These are phyloP conservation scores for Chimonanthus salicifolius DNA, from an alignment of 164 flowering plant genomes.

Conservation along the genomic window DNA sequence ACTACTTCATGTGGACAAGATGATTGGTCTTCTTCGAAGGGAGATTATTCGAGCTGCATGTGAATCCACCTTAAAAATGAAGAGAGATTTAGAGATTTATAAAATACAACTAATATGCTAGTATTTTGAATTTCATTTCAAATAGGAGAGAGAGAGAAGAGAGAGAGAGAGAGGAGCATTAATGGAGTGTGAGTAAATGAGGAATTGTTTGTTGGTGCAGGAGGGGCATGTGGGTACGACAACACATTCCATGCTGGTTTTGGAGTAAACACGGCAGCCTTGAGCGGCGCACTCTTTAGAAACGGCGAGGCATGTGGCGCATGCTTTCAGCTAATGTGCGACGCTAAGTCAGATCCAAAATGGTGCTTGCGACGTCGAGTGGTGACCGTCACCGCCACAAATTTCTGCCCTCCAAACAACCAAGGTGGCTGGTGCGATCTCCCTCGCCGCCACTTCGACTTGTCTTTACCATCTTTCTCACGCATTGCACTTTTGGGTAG, in stretches of 20 bases:
- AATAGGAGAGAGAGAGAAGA: too few relatives aligned
- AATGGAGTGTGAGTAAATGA: too few relatives aligned
- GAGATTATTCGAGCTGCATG: too few relatives aligned
- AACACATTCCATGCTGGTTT: constrained; percentile 67
- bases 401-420: constrained; percentile 82
- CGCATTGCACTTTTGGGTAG: constrained; percentile 53
- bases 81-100: neutral
- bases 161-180: neutral
- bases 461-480: constrained; percentile 68
- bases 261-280: constrained; percentile 62
- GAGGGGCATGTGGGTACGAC: constrained; percentile 91
- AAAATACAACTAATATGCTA: too few relatives aligned
- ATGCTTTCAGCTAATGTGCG: constrained; percentile 58
- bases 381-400: constrained; percentile 70
- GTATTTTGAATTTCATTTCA: too few relatives aligned
- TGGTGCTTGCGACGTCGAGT: constrained; percentile 47
- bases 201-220: constrained; percentile 18
- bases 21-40: too few relatives aligned
- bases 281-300: constrained; percentile 57
- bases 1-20: too few relatives aligned
- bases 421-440: constrained; percentile 80
- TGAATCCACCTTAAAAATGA: neutral
- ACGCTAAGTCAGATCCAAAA: constrained; percentile 40
- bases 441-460: constrained; percentile 72
- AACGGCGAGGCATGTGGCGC: constrained; percentile 70